Conservation (phyloP, 768 basidiomycete genomes). For the Wakefieldia striispora region DNA sequence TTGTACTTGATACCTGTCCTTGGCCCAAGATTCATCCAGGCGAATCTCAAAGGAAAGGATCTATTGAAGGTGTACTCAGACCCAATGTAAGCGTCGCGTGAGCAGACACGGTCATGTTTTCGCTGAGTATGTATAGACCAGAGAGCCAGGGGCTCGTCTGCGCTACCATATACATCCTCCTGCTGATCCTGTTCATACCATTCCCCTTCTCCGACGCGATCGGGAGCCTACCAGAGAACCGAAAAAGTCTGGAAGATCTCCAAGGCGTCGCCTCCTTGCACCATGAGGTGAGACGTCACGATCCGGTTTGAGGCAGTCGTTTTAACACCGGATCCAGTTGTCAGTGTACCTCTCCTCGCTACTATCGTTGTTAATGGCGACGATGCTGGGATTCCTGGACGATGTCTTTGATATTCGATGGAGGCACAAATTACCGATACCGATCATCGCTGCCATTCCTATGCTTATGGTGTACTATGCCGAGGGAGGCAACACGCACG, state of each 20-base stretch:
- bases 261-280: slow-evolving; percentile 57
- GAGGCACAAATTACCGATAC: slow-evolving; percentile 97
- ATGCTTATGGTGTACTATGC: slow-evolving; percentile 96
- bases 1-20: slow-evolving; percentile 81
- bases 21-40: slow-evolving; percentile 74
- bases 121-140: slow-evolving; percentile 54
- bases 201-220: slow-evolving; percentile 86
- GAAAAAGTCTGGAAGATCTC: slow-evolving; percentile 46
- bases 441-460: slow-evolving; percentile 92
- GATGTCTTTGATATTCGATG: slow-evolving; percentile 99
- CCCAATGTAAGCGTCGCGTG: slow-evolving; percentile 53
- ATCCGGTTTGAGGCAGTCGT: neutral
- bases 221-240: slow-evolving; percentile 41
- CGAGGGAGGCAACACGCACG: slow-evolving; percentile 88
- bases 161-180: slow-evolving; percentile 83
- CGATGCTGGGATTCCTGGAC: slow-evolving; percentile 92
- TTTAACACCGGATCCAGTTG: slow-evolving; percentile 46
- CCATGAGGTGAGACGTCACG: slow-evolving; percentile 59
- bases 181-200: slow-evolving; percentile 90
- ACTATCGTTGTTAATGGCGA: slow-evolving; percentile 89
- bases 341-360: slow-evolving; percentile 91
- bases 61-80: slow-evolving; percentile 77
- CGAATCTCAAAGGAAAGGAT: slow-evolving; percentile 83
- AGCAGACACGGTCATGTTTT: neutral
- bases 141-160: slow-evolving; percentile 93